Percentiles rank a stretch among this genome's conserved stretches.
These are phyloP conservation scores for Paramecium tetraurelia DNA, from an alignment of 73 alveolate species.

Conservation along the genomic window DNA sequence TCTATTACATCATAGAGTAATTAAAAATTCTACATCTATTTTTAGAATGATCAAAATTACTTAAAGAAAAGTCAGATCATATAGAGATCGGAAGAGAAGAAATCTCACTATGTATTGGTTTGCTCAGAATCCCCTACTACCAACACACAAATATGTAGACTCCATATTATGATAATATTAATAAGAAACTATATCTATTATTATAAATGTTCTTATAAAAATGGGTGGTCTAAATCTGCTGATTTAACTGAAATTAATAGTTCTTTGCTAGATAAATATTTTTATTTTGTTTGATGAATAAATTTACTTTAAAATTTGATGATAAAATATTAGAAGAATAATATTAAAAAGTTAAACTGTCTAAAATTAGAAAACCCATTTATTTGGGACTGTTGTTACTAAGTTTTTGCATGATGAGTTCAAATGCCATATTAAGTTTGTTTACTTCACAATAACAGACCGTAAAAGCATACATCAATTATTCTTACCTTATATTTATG, in stretches of 20 bases:
- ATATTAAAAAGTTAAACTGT: neutral
- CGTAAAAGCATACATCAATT: neutral
- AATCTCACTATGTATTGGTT: neutral
- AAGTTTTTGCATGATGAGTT: neutral
- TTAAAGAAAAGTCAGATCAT: neutral
- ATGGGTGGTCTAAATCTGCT: neutral
- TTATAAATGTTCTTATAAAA: neutral
- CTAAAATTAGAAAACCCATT: neutral
- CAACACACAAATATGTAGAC: neutral
- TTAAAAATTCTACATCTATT: neutral
- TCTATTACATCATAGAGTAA: constrained; percentile 21
- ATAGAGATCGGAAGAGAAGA: neutral
- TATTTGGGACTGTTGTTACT: neutral
- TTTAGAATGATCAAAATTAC: constrained; percentile 18
- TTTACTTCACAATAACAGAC: neutral
- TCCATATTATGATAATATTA: neutral
- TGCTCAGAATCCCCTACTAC: neutral
- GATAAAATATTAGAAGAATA: neutral
- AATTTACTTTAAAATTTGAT: neutral
- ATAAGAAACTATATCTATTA: neutral
- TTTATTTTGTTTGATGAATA: neutral
- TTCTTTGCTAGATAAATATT: neutral
- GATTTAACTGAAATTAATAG: neutral
- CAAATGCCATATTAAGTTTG: neutral
- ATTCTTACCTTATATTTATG: neutral